A percentile compares a stretch with the other conserved stretches of the same genome.
Conservation (phyloP, 768 basidiomycete genomes). For the Lentinus tigrinus region DNA sequence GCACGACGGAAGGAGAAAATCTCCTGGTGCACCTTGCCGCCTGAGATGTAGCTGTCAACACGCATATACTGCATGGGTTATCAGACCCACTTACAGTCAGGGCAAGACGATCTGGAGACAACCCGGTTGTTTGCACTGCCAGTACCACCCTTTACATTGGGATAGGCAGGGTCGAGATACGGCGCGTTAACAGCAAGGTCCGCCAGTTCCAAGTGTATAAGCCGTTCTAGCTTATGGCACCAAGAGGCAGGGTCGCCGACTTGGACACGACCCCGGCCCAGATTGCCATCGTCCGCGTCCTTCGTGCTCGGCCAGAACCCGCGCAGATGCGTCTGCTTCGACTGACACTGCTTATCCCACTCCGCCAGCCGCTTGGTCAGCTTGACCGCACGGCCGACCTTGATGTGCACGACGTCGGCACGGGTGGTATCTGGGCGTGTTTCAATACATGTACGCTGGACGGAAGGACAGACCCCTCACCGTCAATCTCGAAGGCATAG, state of each 20-base stretch:
- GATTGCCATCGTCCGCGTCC: constrained; percentile 38
- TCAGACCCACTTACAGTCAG: constrained; percentile 40
- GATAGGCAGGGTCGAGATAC: constrained; percentile 58
- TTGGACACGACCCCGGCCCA: constrained; percentile 66
- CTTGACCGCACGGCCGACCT: constrained; percentile 79
- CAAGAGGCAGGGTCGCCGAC: constrained; percentile 61
- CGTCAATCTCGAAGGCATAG: constrained; percentile 78
- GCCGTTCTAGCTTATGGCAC: constrained; percentile 74
- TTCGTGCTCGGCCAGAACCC: constrained; percentile 70
- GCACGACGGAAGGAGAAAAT: constrained; percentile 73
- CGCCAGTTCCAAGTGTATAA: constrained; percentile 78
- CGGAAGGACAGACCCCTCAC: constrained; percentile 30
- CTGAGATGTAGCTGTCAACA: constrained; percentile 29
- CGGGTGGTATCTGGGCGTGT: constrained; percentile 33
- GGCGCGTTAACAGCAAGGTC: constrained; percentile 59
- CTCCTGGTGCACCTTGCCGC: constrained; percentile 66
- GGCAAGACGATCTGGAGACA: constrained; percentile 32
- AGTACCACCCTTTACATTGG: constrained; percentile 23
- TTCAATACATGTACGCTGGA: neutral
- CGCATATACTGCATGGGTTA: constrained; percentile 7
- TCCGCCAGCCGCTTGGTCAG: constrained; percentile 71
- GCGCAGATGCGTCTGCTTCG: constrained; percentile 69
- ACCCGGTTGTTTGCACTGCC: constrained; percentile 15
- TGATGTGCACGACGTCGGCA: constrained; percentile 54
- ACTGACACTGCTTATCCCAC: constrained; percentile 81